phyloP scores from a whole-genome alignment of 176 grass and related monocot genomes.

The Microstegium vimineum region DNA sequence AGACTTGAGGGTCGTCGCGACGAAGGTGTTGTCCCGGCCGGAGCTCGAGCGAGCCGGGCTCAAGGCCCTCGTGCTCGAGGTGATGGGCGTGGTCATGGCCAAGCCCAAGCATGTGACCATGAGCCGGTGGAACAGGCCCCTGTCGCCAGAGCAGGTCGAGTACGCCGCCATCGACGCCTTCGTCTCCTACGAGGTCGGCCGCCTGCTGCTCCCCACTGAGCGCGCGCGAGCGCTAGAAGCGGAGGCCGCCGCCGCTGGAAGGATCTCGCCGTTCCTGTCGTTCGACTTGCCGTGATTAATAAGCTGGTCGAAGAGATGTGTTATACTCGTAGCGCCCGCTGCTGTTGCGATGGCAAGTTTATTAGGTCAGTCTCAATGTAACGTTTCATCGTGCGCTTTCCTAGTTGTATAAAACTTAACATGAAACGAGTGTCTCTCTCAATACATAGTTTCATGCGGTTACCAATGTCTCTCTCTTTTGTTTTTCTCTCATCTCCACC shows the following conservation, averaged over 20 bases:
- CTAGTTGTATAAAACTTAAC: too few species aligned
- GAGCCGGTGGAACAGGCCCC: constrained; percentile 32
- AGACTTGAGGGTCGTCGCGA: constrained; percentile 31
- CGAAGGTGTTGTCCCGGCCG: constrained; percentile 11
- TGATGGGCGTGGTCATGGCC: constrained; percentile 24
- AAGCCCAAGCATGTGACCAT: constrained; percentile 27
- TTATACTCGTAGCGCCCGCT: neutral
- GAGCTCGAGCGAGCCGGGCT: constrained; percentile 36
- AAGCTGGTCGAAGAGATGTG: neutral
- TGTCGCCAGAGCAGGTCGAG: constrained; percentile 25
- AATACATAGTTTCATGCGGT: too few species aligned
- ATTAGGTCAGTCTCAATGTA: too few species aligned
- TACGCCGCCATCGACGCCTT: too few species aligned
- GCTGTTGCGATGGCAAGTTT: neutral
- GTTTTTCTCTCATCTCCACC: too few species aligned
- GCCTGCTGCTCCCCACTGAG: constrained; percentile 21
- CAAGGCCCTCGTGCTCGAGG: constrained; percentile 11
- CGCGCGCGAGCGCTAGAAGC: neutral
- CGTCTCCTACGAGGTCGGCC: constrained; percentile 47
- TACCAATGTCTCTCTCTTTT: too few species aligned
- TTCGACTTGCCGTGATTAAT: neutral
- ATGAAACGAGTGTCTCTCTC: too few species aligned
- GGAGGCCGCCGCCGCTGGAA: too few species aligned
- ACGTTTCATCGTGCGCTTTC: too few species aligned
- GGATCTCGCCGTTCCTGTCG: neutral